phyloP scores from a whole-genome alignment of 2,329 filamentous ascomycete species.

The Emmonsia crescens region DNA sequence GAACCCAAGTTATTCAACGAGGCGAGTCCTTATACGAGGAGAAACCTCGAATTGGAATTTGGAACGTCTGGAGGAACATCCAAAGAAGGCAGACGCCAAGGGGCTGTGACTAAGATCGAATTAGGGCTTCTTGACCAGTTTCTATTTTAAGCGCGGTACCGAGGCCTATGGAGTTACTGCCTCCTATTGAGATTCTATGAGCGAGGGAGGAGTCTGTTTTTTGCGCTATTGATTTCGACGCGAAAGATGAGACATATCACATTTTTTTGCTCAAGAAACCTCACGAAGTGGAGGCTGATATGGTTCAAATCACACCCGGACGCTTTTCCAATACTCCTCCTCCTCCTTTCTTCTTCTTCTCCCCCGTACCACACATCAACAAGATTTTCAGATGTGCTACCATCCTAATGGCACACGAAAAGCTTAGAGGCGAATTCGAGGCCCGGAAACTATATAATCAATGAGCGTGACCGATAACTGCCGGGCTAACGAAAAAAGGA shows the following conservation, averaged over 20 bases:
- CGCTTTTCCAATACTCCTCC: neutral
- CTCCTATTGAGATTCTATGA: too few relatives aligned
- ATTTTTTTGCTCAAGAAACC: neutral
- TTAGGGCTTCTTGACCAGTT: neutral
- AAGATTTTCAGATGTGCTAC: neutral
- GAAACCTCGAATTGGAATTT: neutral
- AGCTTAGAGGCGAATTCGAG: neutral
- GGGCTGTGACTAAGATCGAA: neutral
- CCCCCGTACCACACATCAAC: neutral
- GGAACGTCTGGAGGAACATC: neutral
- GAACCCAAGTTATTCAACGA: neutral
- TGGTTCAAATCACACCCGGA: neutral
- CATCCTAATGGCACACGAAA: neutral
- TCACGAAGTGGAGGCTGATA: neutral
- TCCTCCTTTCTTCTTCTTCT: neutral
- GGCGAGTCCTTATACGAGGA: neutral
- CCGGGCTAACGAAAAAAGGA: neutral
- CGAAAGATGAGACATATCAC: too few relatives aligned
- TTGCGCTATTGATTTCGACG: too few relatives aligned
- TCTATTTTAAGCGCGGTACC: neutral
- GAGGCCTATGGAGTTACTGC: neutral
- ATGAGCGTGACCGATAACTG: neutral
- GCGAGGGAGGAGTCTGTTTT: too few relatives aligned
- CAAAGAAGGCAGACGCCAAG: neutral
- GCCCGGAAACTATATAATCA: neutral